Conservation (phyloP, 2,329 filamentous ascomycete species). For the Ceratocystiopsis brevicomis region DNA sequence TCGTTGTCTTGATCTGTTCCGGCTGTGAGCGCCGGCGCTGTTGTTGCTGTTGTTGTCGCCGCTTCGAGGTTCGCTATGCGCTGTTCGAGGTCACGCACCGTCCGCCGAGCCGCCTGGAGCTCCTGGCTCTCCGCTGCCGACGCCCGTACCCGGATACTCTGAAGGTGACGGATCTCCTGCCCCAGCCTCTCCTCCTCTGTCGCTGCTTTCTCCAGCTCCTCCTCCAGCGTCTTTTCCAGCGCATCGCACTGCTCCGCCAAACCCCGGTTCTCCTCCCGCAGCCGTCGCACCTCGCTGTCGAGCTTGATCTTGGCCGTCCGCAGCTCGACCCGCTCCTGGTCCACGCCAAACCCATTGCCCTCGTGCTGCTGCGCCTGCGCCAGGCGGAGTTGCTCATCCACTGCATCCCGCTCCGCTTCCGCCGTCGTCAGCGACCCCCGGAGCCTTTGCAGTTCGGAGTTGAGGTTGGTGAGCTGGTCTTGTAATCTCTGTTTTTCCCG, state of each 20-base stretch:
- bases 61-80: constrained; percentile 36
- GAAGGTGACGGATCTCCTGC: constrained; percentile 33
- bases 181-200: constrained; percentile 45
- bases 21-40: too few species aligned
- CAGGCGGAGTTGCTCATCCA: constrained; percentile 40
- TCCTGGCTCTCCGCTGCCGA: constrained; percentile 32
- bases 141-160: constrained; percentile 23
- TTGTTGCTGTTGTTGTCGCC: constrained; percentile 10
- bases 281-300: constrained; percentile 44
- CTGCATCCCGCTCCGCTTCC: constrained; percentile 47
- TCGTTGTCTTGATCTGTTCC: constrained; percentile 4
- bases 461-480: constrained; percentile 39
- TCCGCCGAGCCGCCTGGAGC: constrained; percentile 39
- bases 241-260: constrained; percentile 36
- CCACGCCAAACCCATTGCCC: constrained; percentile 39
- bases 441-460: constrained; percentile 40
- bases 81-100: constrained; percentile 45
- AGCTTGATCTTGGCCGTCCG: constrained; percentile 48
- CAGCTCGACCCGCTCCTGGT: constrained; percentile 50
- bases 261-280: constrained; percentile 43
- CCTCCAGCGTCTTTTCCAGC: constrained; percentile 44
- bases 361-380: constrained; percentile 33
- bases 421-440: constrained; percentile 36
- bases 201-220: constrained; percentile 46
- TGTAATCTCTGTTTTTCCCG: constrained; percentile 45